phyloP scores from a whole-genome alignment of 1,284 basidiomycete species.

The Ganoderma multipileum region DNA sequence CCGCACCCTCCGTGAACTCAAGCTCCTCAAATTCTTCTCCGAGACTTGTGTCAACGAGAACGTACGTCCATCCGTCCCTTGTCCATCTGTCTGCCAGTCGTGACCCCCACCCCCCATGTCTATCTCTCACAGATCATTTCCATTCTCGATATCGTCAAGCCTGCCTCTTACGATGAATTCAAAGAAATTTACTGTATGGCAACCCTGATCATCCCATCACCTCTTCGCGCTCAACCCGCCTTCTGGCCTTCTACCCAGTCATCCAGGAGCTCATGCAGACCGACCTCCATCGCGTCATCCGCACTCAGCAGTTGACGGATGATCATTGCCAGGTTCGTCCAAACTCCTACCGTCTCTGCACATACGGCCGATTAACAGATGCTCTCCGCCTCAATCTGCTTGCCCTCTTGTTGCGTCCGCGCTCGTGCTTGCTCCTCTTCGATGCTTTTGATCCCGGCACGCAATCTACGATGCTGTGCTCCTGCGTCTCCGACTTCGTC shows the following conservation, averaged over 20 bases:
- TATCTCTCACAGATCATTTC: constrained; percentile 72
- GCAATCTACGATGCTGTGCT: background rate
- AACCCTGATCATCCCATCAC: background rate
- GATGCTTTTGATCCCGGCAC: background rate
- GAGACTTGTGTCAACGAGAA: constrained; percentile 84
- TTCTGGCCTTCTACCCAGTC: constrained; percentile 48
- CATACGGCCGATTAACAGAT: constrained; percentile 18
- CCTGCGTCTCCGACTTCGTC: background rate
- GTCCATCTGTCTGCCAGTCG: background rate
- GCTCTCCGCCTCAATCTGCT: background rate
- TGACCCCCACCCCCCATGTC: background rate
- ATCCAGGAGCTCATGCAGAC: constrained; percentile 94
- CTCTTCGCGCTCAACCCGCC: constrained; percentile 1
- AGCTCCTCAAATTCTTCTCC: constrained; percentile 86
- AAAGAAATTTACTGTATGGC: constrained; percentile 81
- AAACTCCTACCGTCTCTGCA: constrained; percentile 8
- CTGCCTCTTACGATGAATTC: constrained; percentile 77
- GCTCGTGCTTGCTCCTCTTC: background rate
- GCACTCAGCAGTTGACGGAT: constrained; percentile 87
- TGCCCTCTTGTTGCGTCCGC: background rate
- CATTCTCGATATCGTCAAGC: constrained; percentile 87
- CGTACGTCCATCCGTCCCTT: constrained; percentile 40
- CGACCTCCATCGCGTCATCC: constrained; percentile 89
- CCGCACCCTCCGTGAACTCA: constrained; percentile 80
- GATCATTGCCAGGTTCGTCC: constrained; percentile 82